Evolutionary conservation across 257 asterid genomes (phyloP).

Genomic region (Nicotiana sylvestris): DNA sequence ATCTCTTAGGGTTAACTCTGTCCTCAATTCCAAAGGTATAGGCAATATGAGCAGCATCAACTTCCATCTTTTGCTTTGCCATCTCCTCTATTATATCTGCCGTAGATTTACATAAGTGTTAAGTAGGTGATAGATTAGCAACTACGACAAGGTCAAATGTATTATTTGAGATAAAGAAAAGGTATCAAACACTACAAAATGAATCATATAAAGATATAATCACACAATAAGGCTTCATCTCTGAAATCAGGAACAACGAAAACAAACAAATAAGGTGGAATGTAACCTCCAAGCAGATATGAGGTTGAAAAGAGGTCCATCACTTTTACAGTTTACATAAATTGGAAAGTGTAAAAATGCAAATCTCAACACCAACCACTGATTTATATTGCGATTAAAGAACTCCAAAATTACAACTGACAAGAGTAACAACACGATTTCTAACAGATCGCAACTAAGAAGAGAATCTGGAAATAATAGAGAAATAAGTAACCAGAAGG

Average conservation of each 20-base stretch:
- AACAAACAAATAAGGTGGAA: not conserved
- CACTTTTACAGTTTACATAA: not conserved
- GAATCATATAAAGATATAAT: not conserved
- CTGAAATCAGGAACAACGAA: not conserved
- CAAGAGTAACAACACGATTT: no score
- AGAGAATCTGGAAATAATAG: no score
- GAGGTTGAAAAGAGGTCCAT: not conserved
- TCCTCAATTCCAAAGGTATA: constrained; percentile 66
- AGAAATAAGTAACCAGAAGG: no score
- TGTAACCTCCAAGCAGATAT: not conserved
- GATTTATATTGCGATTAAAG: no score
- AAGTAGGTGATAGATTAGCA: not conserved
- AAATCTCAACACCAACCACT: no score
- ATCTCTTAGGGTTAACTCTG: constrained; percentile 42
- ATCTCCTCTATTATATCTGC: constrained; percentile 59
- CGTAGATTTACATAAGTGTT: constrained; percentile 6
- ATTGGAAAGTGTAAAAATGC: no score
- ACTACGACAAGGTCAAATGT: not conserved
- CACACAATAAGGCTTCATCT: not conserved
- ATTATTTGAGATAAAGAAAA: not conserved
- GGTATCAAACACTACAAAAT: not conserved
- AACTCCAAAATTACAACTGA: no score
- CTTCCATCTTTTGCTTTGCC: constrained; percentile 58
- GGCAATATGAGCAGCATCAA: constrained; percentile 66
- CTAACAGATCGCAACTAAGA: no score